Evolutionary conservation across 768 basidiomycete genomes (phyloP), one percentile per base, ranked within the genome.

Genomic region (Leucosporidium scottii): DNA sequence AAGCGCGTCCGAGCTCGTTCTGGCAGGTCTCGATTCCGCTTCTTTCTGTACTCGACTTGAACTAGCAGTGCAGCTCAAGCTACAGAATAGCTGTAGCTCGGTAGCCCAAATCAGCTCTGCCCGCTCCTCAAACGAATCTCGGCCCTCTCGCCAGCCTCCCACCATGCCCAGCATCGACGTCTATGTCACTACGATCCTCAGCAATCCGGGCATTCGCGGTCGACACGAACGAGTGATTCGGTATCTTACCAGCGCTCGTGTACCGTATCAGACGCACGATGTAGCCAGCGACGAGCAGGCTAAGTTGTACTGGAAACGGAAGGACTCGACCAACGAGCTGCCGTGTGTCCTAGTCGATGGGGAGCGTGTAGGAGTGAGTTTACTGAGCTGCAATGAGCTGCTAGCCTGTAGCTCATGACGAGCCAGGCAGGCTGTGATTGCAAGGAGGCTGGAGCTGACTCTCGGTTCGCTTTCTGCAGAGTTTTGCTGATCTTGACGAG

Each of bases 221-320:
- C 47, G 71, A 18, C 71, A 72, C 56, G 71, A 72, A 50, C 67
- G 71, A 3, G 65, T 66, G 23, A 15, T 50, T 1, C 53, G 71
- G 0, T 50, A 54, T 15, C 50, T 72, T 27, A 31, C 34, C 3
- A 47, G 49, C 21, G 67, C 57, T 0, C 50, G 71, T 0, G 62
- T 67, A 4, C 25, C 62, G 9, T 69, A 69, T 48, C n/a, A 25
- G 0, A 61, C 62, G 10, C 68, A 72, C 67, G 71, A 72, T 36
- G 71, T 71, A 28, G 71, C 73, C 0, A 51, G 56, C 23, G 74
- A 74, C 55, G 72, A 73, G 31, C 55, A 53, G 30, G 74, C 74
- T 4, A 74, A 74, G 63, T 44, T 50, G 27, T 48, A 65, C 7
- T 74, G 74, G 74, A 71, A 71, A 56, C 72, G 74, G 25, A 74